Conservation (phyloP, 2,329 filamentous ascomycete species). For the Pseudofabraea citricarpa region DNA sequence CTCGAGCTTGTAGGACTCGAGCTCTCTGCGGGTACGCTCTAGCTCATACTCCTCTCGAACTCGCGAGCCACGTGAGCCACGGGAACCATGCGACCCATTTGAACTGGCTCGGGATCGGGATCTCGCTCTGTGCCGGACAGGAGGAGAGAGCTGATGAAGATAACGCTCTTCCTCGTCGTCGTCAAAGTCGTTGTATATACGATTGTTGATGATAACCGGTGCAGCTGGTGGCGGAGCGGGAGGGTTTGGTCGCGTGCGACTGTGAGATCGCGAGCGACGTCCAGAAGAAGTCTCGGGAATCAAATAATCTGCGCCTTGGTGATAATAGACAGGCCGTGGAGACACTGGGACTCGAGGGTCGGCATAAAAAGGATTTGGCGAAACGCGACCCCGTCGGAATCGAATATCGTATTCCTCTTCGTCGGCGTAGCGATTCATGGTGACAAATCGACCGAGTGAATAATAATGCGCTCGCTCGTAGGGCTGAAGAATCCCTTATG, state of each 20-base stretch:
- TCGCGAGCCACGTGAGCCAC: constrained; percentile 4
- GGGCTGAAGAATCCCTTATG: too few species aligned
- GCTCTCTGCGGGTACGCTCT: constrained; percentile 33
- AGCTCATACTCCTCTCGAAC: constrained; percentile 37
- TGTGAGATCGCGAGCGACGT: constrained; percentile 9
- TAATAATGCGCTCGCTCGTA: too few species aligned
- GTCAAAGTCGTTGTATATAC: constrained; percentile 41
- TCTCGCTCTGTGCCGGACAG: constrained; percentile 31
- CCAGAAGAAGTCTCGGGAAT: constrained; percentile 15
- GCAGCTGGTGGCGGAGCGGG: constrained; percentile 17
- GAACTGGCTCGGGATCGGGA: constrained; percentile 11
- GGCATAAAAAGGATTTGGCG: background rate
- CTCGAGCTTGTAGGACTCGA: constrained; percentile 38
- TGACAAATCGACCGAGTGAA: too few species aligned
- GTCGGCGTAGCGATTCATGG: constrained; percentile 26
- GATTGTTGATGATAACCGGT: constrained; percentile 54
- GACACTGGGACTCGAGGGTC: background rate
- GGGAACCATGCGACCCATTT: background rate
- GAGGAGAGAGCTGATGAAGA: constrained; percentile 13
- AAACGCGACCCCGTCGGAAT: background rate
- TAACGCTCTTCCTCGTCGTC: constrained; percentile 15
- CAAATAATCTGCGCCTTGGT: constrained; percentile 3
- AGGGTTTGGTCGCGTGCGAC: background rate
- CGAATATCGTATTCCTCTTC: constrained; percentile 10
- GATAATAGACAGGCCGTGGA: constrained; percentile 5